Evolutionary conservation across 192 early-diverging fungal species (phyloP), one percentile per base, ranked within the genome.

Genomic region (Coemansia sp.): DNA sequence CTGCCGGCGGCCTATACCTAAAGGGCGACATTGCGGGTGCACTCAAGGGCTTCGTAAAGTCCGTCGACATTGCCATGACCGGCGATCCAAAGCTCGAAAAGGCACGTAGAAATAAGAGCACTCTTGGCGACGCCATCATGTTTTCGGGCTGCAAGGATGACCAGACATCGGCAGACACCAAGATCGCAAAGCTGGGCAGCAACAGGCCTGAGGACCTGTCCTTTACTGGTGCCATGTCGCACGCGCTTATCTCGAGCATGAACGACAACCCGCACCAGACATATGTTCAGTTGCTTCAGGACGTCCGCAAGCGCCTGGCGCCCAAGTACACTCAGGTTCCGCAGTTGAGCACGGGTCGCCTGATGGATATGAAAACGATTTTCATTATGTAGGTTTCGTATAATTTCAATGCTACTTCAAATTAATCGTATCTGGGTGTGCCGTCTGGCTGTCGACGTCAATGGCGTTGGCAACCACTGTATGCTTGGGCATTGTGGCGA

Each of bases 161-260:
- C 60, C 91, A 94, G 72, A 94, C 93, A n/a, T 92, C 91, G 21
- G 91, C 91, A 9, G 92, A 94, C 80, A 81, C 91, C 32, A 82
- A 86, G 47, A 84, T 89, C 21, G 30, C 55, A 57, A 57, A 33
- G 30, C 26, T 17, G 30, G 30, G 30, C 55, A 57, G 55, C 55
- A 57, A 57, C 26, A 33, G 14, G 6, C 30, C 30, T 30, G 86
- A 87, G 70, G 80, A 83, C 38, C 69, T 83, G 59, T 17, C 55
- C 37, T 83, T 83, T 42, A 92, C 90, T 1, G 91, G 91, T 35
- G 92, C 91, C 19, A 91, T 92, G 90, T 88, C 89, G 40, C 86
- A 92, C 52, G 89, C 93, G 0, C 89, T 94, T 19, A 87, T 87
- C 30, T 81, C 80, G 39, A 85, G 86, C 30, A 68, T 93, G 65